Percentiles rank a stretch among this genome's conserved stretches.
Conservation (phyloP, 257 asterid genomes). For the Pogostemon cablin region DNA sequence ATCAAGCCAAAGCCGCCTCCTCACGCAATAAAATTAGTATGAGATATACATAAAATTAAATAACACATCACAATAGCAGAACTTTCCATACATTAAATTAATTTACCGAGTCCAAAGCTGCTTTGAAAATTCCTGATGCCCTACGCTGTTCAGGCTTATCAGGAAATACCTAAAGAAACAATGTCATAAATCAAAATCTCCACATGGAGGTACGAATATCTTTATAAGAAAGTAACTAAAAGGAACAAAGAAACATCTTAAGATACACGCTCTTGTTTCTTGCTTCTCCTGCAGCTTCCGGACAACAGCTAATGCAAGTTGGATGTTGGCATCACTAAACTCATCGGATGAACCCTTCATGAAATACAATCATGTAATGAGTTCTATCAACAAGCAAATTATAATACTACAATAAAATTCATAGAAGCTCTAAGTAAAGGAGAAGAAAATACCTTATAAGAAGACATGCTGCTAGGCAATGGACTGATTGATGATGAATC, state of each 20-base stretch:
- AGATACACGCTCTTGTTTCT: constrained; percentile 90
- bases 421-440: constrained; percentile 10
- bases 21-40: no score
- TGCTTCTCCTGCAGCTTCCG: constrained; percentile 75
- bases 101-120: constrained; percentile 90
- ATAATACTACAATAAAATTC: neutral
- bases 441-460: constrained; percentile 72
- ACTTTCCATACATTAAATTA: constrained; percentile 13
- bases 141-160: constrained; percentile 96
- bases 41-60: neutral
- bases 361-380: constrained; percentile 19
- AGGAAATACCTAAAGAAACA: constrained; percentile 73
- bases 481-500: constrained; percentile 57
- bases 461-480: constrained; percentile 82
- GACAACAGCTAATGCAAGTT: constrained; percentile 80
- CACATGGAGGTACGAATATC: no score
- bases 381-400: constrained; percentile 16
- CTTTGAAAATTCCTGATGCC: constrained; percentile 77
- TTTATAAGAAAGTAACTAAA: constrained; percentile 16
- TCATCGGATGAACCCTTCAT: constrained; percentile 98
- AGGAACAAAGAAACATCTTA: constrained; percentile 38
- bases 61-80: constrained; percentile 12
- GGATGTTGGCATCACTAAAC: constrained; percentile 94
- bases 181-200: constrained; percentile 12
- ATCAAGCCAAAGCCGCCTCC: no score